Conservation (phyloP, 2,329 filamentous ascomycete species). For the Sporothrix sp. region DNA sequence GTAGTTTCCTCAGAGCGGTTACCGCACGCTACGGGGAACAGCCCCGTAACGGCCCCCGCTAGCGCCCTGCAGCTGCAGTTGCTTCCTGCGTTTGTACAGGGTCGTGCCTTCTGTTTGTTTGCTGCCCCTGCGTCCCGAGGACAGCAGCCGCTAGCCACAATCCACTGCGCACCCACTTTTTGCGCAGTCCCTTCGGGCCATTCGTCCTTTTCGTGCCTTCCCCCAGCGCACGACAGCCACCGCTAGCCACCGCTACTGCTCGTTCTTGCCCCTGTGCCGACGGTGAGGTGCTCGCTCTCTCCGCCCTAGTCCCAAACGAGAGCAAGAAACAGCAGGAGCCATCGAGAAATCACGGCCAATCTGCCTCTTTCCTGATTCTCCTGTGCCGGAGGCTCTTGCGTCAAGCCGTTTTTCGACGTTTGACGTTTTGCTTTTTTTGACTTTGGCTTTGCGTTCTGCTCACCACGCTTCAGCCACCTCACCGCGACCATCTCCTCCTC, state of each 20-base stretch:
- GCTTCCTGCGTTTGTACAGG: not conserved
- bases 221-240: too few species aligned
- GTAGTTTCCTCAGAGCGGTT: constrained; percentile 4
- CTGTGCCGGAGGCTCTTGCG: too few species aligned
- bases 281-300: not conserved
- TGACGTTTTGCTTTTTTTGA: too few species aligned
- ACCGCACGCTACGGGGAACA: constrained; percentile 5
- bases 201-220: not conserved
- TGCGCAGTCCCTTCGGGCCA: not conserved
- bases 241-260: too few species aligned
- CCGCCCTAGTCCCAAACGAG: constrained; percentile 9
- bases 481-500: not conserved
- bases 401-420: too few species aligned
- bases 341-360: constrained; percentile 14
- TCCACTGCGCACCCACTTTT: not conserved
- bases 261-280: not conserved
- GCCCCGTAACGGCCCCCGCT: constrained; percentile 12
- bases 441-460: not conserved
- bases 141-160: constrained; percentile 4
- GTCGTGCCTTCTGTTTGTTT: not conserved
- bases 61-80: constrained; percentile 7
- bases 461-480: not conserved
- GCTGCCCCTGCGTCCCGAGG: not conserved
- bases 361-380: not conserved
- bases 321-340: constrained; percentile 5